Base-by-base conservation (phyloP, 345 rosid species). In the Gossypium thurberi region DNA sequence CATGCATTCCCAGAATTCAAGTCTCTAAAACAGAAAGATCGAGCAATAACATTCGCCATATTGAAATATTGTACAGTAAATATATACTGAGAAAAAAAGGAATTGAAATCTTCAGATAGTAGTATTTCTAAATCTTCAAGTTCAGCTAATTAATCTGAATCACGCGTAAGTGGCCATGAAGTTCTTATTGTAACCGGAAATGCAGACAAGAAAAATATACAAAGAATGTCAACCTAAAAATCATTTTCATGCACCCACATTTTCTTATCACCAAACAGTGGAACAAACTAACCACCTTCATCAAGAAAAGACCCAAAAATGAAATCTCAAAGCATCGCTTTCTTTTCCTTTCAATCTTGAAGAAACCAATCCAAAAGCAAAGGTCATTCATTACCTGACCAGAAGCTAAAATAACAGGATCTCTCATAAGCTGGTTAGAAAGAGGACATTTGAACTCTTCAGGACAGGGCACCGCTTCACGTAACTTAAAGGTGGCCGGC, bases 341-440 rank as follows among this genome's bases (percentile, higher is more conserved):
- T 23, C 6, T 59, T 26, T 65, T 57, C 57, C 10, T 48, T 51
- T 61, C 25, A 15, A 61, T 5, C 57, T 23, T 42, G 58, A 46
- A 21, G 10, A 58, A 44, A 59, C 26, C 15, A 55, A 10, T 17
- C 2, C 37, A 2, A 47, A 65, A 73, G 60, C 50, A 60, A 26
- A 58, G n/a, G 18, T 51, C 60, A 85, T 50, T 51, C 60, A 85
- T 50, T 72, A 95, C 99, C 98, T 82, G 92, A 7, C 98, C 99
- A 28, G 99, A 84, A 58, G 94, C 79, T 79, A 95, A 76, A 82
- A 95, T 80, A 40, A 95, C 96, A 55, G 98, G 99, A 87, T 95
- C 98, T 78, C 86, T 82, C 99, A 95, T 93, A 73, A 95, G 75
- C 58, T 95, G 96, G 4, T 85, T 87, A 23, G 99, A 95, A 26